Conservation (phyloP, 2,329 filamentous ascomycete species). For the Westerdykella ornata region DNA sequence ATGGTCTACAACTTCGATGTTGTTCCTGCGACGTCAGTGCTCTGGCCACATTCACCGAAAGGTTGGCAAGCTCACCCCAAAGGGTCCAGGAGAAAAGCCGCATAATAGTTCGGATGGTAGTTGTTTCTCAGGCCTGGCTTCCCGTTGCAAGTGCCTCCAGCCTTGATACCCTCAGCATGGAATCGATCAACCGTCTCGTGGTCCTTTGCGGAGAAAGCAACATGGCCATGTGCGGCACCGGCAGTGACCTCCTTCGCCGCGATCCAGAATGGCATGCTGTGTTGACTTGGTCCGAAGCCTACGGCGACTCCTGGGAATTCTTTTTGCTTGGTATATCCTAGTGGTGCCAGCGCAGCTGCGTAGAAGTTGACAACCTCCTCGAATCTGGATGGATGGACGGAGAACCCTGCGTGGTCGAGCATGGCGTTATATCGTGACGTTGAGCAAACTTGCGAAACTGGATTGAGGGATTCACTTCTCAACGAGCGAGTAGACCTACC, state of each 20-base stretch:
- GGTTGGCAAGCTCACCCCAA: slow-evolving; percentile 19
- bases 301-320: slow-evolving; percentile 14
- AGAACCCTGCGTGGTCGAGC: slow-evolving; percentile 19
- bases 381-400: slow-evolving; percentile 13
- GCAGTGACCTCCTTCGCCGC: slow-evolving; percentile 1
- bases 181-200: slow-evolving; percentile 16
- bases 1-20: slow-evolving; percentile 4
- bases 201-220: slow-evolving; percentile 17
- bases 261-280: slow-evolving; percentile 15
- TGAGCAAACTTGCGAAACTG: no score
- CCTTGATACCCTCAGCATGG: slow-evolving; percentile 17
- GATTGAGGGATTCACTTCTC: no score
- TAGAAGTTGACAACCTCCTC: slow-evolving; percentile 20
- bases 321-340: slow-evolving; percentile 20
- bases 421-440: no score
- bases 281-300: slow-evolving; percentile 11
- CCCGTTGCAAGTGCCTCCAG: slow-evolving; percentile 22
- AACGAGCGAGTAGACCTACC: no score
- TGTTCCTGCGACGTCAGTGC: slow-evolving; percentile 1
- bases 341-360: slow-evolving; percentile 18
- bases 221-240: slow-evolving; percentile 12
- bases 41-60: background rate
- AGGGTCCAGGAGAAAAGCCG: slow-evolving; percentile 23
- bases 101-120: slow-evolving; percentile 26
- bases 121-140: slow-evolving; percentile 17